A percentile compares a stretch with the other conserved stretches of the same genome.
Evolutionary conservation across 1,284 basidiomycete genomes (phyloP).

Genomic region (Trichosporon sp.): DNA sequence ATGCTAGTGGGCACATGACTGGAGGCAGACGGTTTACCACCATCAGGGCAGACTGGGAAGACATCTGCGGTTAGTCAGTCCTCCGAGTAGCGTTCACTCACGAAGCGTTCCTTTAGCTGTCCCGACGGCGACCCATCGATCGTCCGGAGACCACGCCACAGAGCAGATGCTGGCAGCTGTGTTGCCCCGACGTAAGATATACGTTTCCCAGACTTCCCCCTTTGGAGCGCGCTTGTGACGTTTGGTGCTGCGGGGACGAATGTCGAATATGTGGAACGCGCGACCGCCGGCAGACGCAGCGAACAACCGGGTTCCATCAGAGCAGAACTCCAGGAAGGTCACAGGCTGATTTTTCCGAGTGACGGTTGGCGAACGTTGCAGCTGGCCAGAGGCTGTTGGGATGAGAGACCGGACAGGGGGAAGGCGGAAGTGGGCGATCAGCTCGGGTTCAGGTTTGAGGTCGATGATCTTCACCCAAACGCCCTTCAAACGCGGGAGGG

Average conservation of each 20-base stretch:
- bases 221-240: conserved; percentile 11
- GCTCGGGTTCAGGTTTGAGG: conserved; percentile 16
- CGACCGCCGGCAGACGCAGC: conserved; percentile 60
- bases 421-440: conserved; percentile 41
- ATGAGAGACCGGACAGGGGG: conserved; percentile 23
- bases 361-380: neutral
- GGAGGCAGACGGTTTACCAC: conserved; percentile 60
- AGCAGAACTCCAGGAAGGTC: conserved; percentile 56
- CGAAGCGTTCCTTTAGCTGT: conserved; percentile 52
- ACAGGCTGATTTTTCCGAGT: conserved; percentile 49
- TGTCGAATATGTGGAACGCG: conserved; percentile 56
- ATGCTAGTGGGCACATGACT: conserved; percentile 61
- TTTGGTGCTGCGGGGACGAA: conserved; percentile 27
- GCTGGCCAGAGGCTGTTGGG: conserved; percentile 1
- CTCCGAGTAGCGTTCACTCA: conserved; percentile 21
- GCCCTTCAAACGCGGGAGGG: conserved; percentile 10
- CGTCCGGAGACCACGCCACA: conserved; percentile 56
- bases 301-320: conserved; percentile 57
- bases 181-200: conserved; percentile 64
- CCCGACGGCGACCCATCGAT: conserved; percentile 64
- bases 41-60: conserved; percentile 69
- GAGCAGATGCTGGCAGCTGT: conserved; percentile 61
- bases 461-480: conserved; percentile 43
- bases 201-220: conserved; percentile 57
- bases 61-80: conserved; percentile 55